Evolutionary conservation across 495 filamentous ascomycete genomes (phyloP), one percentile per base, ranked within the genome.

Genomic region (Aspergillus kassunensis): DNA sequence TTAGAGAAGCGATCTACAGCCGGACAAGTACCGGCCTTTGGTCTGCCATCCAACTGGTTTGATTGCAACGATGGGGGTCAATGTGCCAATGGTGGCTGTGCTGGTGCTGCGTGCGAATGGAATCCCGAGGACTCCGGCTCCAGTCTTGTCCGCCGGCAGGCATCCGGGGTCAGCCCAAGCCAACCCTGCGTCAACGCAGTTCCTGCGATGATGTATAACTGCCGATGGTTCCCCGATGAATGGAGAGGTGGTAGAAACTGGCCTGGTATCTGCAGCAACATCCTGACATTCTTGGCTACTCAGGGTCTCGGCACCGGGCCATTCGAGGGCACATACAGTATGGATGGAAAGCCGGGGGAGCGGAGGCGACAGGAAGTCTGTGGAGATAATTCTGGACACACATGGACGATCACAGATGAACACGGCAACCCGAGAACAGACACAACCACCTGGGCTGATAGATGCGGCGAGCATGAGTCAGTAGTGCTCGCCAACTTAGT

Each of bases 121-220:
- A 46, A 46, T 21, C 44, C 44, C 24, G 24, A 27, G 4, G 24
- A 27, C n/a, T n/a, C n/a, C n/a, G n/a, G n/a, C n/a, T n/a, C n/a
- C n/a, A n/a, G n/a, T n/a, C n/a, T n/a, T n/a, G n/a, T n/a, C n/a
- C n/a, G n/a, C n/a, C 24, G 24, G 9, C 24, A 15, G 44, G 5
- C n/a, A 34, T 12, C 29, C 44, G 44, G n/a, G 16, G 44, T 46
- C 29, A 13, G 21, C 29, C 27, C 21, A 30, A 46, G 7, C 15
- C 25, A 46, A 18, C 6, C n/a, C 44, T 46, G 44, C 18, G 44
- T 46, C 6, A 46, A 21, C 18, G n/a, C 44, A 5, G 12, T 46
- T 6, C 44, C 44, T 1, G 44, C 44, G 5, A 46, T 46, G 29
- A 46, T 46, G 44, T 46, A 46, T 15, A 46, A 46, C 44, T 46